Evolutionary conservation across 2,329 filamentous ascomycete species (phyloP), one percentile per base, ranked within the genome.

Genomic region (Talaromyces sp.): DNA sequence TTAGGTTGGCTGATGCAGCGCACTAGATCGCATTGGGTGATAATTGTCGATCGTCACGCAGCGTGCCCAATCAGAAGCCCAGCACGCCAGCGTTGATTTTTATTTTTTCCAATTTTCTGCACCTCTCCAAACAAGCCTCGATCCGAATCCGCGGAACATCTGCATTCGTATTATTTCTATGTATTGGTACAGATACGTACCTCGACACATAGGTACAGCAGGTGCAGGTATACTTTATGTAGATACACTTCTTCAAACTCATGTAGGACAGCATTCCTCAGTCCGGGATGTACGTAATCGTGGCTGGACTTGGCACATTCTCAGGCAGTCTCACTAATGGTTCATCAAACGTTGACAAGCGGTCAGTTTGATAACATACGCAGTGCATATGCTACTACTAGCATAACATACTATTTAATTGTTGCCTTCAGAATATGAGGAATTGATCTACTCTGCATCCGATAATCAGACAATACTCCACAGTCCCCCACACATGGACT

Each of bases 41-140:
- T 14, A 35, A 27, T 33, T 22, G 64, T 65, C 64, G 64, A 65
- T 65, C 64, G 59, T 61, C 63, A 62, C 8, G 43, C 27, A n/a
- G 33, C 13, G 33, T n/a, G 37, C 14, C 63, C 54, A 52, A 64
- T 64, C 13, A 27, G 27, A 22, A 1, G 2, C 2, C 1, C 6
- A 19, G n/a, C 13, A 1, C 4, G 31, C 31, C 50, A 54, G 31
- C 52, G 33, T 56, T 37, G 52, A 22, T 37, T 56, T 37, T 56
- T n/a, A 22, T 56, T n/a, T 50, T 50, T 52, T 33, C 33, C n/a
- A 37, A 22, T 22, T 56, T 56, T 56, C 52, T 48, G 45, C 41
- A 48, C 27, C 3, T 22, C 41, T 31, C 22, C 59, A 33, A 60
- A 50, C 33, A 56, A 48, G 58, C 58, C 27, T 50, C 41, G 43